Base-by-base conservation (phyloP, 2,329 filamentous ascomycete genomes). In the Exophiala bonariae region DNA sequence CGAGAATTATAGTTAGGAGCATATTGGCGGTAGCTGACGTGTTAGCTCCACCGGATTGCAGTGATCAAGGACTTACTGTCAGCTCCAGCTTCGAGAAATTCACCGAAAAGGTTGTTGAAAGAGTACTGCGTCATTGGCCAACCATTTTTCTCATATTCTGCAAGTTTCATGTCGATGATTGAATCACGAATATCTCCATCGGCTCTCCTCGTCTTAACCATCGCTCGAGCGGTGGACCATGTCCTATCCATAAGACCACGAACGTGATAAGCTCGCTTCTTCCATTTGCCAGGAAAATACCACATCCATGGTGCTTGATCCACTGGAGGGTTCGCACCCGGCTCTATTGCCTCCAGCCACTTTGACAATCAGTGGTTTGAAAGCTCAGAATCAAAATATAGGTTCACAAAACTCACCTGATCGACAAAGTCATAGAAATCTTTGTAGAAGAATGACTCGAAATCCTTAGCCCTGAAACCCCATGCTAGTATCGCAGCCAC, bases 1-100 rank as follows among this genome's bases (percentile, higher is more conserved):
- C 59, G 55, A 79, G 44, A 55, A 81, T 72, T 62, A 70, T 75
- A 7, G 67, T 71, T 48, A 71, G 71, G 10, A 78, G 61, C 0
- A 70, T 74, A 3, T 67, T 71, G 0, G 73, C 70, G 0, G 74
- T 77, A 0, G 76, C 43, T 41, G 10, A 5, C 17, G 11, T 4
- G 39, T 19, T 18, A 30, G 16, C 10, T 30, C 22, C 11, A 23
- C 37, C 36, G 9, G 9, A 10, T 14, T 8, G 30, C 32, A 16
- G 20, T 9, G 17, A 23, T 13, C 10, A 20, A 19, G 3, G 13
- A 50, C 47, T 37, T 22, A 50, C 47, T 79, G 50, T 79, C 77
- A 3, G 67, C 41, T 3, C 50, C 50, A 1, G 44, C 50, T 23
- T 53, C 46, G 5, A 52, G 35, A 10, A 49, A 9, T 16, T 48